phyloP scores from a whole-genome alignment of 2,329 filamentous ascomycete genomes.

The Apiospora marii region DNA sequence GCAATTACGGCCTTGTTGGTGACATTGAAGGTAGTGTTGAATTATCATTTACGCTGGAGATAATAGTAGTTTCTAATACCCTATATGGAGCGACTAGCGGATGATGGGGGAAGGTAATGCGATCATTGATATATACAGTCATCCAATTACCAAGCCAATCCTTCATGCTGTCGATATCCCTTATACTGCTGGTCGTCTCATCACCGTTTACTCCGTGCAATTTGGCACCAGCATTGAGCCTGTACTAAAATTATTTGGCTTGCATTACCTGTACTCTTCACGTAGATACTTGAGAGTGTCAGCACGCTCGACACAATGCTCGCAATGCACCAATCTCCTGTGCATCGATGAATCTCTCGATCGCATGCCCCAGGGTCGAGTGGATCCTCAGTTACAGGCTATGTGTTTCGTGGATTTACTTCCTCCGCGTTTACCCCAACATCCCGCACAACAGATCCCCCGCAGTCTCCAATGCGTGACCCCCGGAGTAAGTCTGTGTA shows the following conservation, averaged over 20 bases:
- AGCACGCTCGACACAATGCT: fast-evolving
- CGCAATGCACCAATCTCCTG: neutral
- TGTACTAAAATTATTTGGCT: no score
- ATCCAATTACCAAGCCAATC: no score
- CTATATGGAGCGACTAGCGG: neutral
- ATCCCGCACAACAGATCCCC: slow-evolving; percentile 22
- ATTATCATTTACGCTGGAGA: neutral
- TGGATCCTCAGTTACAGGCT: neutral
- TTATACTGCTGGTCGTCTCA: no score
- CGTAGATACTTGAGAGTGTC: neutral
- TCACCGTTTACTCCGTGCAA: no score
- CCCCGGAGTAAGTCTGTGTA: neutral
- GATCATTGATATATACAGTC: neutral
- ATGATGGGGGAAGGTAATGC: neutral
- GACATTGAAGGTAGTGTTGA: neutral
- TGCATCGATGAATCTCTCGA: neutral
- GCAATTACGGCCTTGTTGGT: neutral
- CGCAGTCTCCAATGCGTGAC: neutral
- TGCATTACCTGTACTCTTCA: no score
- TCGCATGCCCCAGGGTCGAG: neutral
- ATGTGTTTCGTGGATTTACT: slow-evolving; percentile 28
- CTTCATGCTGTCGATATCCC: no score
- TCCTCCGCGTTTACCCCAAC: slow-evolving; percentile 24
- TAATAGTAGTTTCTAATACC: neutral
- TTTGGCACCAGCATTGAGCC: no score